These are phyloP conservation scores for barrel medic (Medicago truncatula) DNA, from an alignment of 306 rosid species.

Conservation along the genomic window DNA sequence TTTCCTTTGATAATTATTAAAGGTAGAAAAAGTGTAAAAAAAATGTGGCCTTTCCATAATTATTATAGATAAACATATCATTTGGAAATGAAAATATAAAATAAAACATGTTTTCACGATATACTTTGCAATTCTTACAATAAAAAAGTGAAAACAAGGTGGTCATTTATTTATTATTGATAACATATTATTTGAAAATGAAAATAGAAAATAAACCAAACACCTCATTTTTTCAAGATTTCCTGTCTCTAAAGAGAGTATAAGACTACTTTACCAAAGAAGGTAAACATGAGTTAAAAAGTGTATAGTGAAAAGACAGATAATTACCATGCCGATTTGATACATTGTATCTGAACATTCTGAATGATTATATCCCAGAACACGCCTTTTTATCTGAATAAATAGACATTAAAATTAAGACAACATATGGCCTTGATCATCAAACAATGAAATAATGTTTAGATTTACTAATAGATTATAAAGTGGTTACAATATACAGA, in stretches of 20 bases:
- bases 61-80: no score
- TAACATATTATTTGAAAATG: neutral
- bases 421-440: conserved; percentile 16
- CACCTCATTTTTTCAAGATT: neutral
- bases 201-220: conserved; percentile 12
- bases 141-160: no score
- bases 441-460: conserved; percentile 8
- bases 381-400: conserved; percentile 77
- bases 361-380: conserved; percentile 76
- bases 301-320: conserved; percentile 35
- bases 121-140: no score
- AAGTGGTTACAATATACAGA: conserved; percentile 25
- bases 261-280: conserved; percentile 15
- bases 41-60: no score
- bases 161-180: no score
- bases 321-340: conserved; percentile 84
- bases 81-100: no score
- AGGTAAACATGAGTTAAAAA: conserved; percentile 8
- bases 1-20: no score
- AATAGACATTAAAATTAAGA: conserved; percentile 37
- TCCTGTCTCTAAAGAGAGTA: conserved; percentile 23
- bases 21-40: no score
- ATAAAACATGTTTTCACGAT: no score
- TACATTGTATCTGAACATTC: conserved; percentile 89
- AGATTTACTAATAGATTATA: conserved; percentile 24